A percentile compares a stretch with the other conserved stretches of the same genome.
These are phyloP conservation scores for Gastrolobium bilobum DNA, from an alignment of 306 rosid genomes.

Conservation along the genomic window DNA sequence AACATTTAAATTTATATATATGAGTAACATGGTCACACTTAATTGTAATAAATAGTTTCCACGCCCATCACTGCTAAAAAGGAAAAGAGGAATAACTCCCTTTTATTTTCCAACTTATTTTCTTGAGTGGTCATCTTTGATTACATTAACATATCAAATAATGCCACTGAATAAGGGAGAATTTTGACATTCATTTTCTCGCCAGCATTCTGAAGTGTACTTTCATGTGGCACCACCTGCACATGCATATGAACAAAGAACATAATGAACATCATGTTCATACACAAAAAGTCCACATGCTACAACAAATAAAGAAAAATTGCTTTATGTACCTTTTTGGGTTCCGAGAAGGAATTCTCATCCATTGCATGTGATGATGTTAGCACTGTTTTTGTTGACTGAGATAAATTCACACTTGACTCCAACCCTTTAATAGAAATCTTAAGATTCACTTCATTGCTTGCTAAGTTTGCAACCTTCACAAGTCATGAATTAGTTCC, in stretches of 20 bases:
- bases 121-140: not conserved
- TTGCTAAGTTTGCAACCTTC: not conserved
- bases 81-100: not conserved
- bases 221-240: conserved; percentile 56
- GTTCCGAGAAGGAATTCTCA: conserved; percentile 67
- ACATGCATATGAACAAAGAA: not conserved
- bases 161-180: conserved; percentile 59
- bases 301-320: not conserved
- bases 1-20: too few species aligned
- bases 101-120: not conserved
- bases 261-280: not conserved
- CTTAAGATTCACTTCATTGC: conserved; percentile 23
- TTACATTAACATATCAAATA: conserved; percentile 60
- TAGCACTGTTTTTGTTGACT: conserved; percentile 43
- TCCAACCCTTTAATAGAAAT: conserved; percentile 60
- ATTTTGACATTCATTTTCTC: conserved; percentile 47
- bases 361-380: conserved; percentile 51
- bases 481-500: not conserved
- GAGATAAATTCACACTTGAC: conserved; percentile 42
- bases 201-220: conserved; percentile 48
- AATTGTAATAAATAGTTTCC: too few species aligned
- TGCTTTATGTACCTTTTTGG: conserved; percentile 56
- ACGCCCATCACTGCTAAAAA: too few species aligned
- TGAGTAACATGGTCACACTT: too few species aligned
- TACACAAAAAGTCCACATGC: not conserved